Evolutionary conservation across 345 rosid genomes (phyloP), one percentile per base, ranked within the genome.

Genomic region (Citrus hindsii): DNA sequence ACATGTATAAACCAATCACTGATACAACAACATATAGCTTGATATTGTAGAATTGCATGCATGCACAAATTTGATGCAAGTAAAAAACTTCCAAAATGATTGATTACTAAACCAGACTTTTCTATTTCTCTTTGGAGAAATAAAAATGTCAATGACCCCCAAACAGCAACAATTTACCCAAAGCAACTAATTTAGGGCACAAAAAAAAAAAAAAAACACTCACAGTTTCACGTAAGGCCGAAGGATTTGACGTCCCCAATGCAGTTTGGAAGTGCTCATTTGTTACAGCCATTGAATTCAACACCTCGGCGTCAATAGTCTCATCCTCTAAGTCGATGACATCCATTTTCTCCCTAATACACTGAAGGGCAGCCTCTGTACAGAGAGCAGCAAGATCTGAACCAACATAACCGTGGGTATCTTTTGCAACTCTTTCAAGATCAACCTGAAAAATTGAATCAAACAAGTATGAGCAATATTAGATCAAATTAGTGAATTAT

Each of bases 351-450:
- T 87, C 88, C 68, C 89, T 77, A 62, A 85, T 85, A 80, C 90
- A 87, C 76, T 85, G 90, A 81, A 87, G 88, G n/a, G 88, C 90
- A 75, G 86, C 79, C 80, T 85, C 90, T 16, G 90, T 87, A 73
- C 86, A 87, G 59, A 87, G 84, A 6, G 88, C 88, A 27, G 88
- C 90, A 46, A 87, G 80, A 32, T 87, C 90, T 71, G 90, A 84
- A 75, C 90, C 90, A 64, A 87, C 90, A 76, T 85, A 85, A n/a
- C 90, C 90, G 51, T 87, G 90, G 8, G 90, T 85, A 53, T 85
- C 84, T 72, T 84, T 87, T 21, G 88, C 72, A 40, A 79, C 83
- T 82, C 81, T 87, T 75, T 87, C 90, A 68, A 87, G 79, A 83
- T 87, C 90, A 75, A 87, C 89, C 88, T 87, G 76, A 70, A 79